These are phyloP conservation scores for Yarrowia yakushimensis DNA, from an alignment of 805 yeast species.

Conservation along the genomic window DNA sequence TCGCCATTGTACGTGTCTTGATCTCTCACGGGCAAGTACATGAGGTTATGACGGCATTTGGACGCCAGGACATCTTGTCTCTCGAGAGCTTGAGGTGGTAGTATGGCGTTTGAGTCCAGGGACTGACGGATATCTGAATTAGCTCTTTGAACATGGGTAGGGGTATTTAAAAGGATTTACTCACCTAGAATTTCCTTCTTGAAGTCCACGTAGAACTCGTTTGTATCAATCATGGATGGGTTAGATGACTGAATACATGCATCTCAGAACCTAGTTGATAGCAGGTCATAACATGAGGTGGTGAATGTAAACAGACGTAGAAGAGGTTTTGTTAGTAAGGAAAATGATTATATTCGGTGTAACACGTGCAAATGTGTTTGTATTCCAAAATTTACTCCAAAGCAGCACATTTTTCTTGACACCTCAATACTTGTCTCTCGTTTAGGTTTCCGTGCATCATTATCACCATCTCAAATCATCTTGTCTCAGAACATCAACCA, in stretches of 20 bases:
- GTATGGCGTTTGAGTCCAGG: neutral
- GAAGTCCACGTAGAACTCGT: constrained; percentile 10
- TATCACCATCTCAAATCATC: neutral
- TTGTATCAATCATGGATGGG: neutral
- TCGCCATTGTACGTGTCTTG: constrained; percentile 21
- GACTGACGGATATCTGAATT: neutral
- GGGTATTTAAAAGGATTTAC: neutral
- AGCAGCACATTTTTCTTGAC: too few species aligned
- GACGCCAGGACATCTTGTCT: neutral
- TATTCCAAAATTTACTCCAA: too few species aligned
- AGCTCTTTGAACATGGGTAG: neutral
- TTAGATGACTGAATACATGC: neutral
- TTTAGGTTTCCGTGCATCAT: neutral
- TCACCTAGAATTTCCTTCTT: constrained; percentile 4
- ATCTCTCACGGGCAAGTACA: constrained; percentile 3
- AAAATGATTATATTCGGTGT: too few species aligned
- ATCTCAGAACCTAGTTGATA: neutral
- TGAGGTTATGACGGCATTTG: constrained; percentile 10
- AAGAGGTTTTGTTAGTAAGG: too few species aligned
- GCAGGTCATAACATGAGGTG: too few species aligned
- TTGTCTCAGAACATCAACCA: neutral
- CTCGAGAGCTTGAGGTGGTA: neutral
- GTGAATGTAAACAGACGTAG: too few species aligned
- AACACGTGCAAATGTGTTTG: too few species aligned
- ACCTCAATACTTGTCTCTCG: neutral